Evolutionary conservation across 495 filamentous ascomycete species (phyloP), one percentile per base, ranked within the genome.

Genomic region (Neurospora sp.): DNA sequence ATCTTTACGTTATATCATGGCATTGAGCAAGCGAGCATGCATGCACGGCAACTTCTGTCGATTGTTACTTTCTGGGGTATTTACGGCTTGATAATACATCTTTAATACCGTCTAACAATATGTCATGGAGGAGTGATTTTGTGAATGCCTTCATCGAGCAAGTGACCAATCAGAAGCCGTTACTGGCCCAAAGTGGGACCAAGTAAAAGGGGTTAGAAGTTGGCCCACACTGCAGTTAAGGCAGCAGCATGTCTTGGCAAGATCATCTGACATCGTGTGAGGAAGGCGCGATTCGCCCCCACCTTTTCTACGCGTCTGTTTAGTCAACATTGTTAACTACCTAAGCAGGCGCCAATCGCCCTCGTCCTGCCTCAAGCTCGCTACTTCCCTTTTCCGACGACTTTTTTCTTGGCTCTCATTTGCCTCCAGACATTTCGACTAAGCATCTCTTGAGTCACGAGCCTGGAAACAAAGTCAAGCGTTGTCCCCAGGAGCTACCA

Each of bases 221-320:
- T 22, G 27, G 27, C 27, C 27, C 27, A 31, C 27, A 31, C 27
- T 31, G 44, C n/a, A 16, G 6, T 8, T n/a, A 61, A 59, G 48
- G 22, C 53, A 61, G 27, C 27, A 16, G 35, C 53, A 65, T 3
- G 31, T 18, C 22, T 65, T 18, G 53, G 27, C 27, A 37, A 65
- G 27, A 65, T 65, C 53, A 65, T 65, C 27, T 65, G 53, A 65
- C 27, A 65, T 35, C 53, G 53, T 65, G 53, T 65, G 14, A 31
- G 14, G 53, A 65, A 65, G 53, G 53, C 53, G 53, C 53, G 53
- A 65, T 65, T 65, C 53, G 53, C 53, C 53, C 53, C 12, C 53
- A 65, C 14, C 35, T 71, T 73, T 38, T 40, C 40, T 31, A n/a
- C 72, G 71, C 48, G 71, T 69, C 44, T 72, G 71, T 72, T 72